These are phyloP conservation scores for Coelastrella sp. DNA, from an alignment of 139 green algal genomes.

Conservation along the genomic window DNA sequence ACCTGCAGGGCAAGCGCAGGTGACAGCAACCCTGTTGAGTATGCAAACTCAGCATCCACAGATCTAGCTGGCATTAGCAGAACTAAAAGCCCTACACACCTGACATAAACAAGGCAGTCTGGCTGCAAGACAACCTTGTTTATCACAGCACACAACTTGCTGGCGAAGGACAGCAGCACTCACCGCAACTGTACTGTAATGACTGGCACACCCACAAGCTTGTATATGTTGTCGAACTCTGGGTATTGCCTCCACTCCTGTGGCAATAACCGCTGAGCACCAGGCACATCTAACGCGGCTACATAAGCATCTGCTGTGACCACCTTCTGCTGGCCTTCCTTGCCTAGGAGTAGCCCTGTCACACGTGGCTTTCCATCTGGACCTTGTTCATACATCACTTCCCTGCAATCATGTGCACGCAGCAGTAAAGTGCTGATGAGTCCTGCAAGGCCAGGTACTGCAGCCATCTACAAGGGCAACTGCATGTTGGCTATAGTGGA, in stretches of 20 bases:
- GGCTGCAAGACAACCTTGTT: too few species aligned
- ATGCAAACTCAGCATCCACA: not conserved
- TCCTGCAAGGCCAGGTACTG: too few species aligned
- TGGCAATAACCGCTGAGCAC: conserved; percentile 91
- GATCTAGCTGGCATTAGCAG: too few species aligned
- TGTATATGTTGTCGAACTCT: conserved; percentile 94
- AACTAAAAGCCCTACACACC: too few species aligned
- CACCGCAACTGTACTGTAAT: conserved; percentile 96
- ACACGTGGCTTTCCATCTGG: conserved; percentile 74
- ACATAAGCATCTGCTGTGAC: conserved; percentile 92
- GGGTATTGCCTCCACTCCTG: conserved; percentile 73
- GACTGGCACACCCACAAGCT: conserved; percentile 93
- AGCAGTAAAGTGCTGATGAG: too few species aligned
- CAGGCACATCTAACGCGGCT: conserved; percentile 95
- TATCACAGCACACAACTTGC: too few species aligned
- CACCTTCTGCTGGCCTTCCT: conserved; percentile 62
- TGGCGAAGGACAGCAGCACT: not conserved
- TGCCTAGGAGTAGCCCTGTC: conserved; percentile 81
- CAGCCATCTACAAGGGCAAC: too few species aligned
- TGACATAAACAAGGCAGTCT: too few species aligned
- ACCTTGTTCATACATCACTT: conserved; percentile 86
- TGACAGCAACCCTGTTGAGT: not conserved
- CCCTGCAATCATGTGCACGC: too few species aligned
- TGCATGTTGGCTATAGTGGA: too few species aligned
- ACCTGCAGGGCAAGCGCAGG: conserved; percentile 48